These are phyloP conservation scores for Micractinium conductrix DNA, from an alignment of 139 green algal species.

Conservation along the genomic window DNA sequence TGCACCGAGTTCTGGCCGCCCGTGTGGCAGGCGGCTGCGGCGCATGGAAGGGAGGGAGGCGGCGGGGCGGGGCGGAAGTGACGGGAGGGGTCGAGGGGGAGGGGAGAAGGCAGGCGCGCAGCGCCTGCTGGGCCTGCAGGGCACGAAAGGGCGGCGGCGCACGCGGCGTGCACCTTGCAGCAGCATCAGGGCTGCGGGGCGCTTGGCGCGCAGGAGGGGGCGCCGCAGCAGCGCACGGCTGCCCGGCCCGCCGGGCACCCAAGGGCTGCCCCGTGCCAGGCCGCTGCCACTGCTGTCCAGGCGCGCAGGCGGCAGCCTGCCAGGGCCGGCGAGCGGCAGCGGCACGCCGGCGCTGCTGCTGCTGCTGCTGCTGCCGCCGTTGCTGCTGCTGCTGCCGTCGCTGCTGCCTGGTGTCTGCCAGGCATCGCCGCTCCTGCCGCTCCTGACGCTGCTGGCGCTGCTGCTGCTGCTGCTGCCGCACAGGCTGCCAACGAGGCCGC, in stretches of 20 bases:
- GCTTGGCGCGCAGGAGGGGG: not conserved
- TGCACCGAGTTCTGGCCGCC: conserved; percentile 72
- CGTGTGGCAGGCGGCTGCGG: conserved; percentile 75
- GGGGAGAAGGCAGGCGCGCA: not conserved
- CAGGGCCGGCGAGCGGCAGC: not conserved
- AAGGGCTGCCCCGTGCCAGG: too few relatives aligned
- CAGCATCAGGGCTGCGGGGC: not conserved
- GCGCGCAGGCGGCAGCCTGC: not conserved
- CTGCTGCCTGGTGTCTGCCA: not conserved
- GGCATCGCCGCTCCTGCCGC: not conserved
- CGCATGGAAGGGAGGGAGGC: not conserved
- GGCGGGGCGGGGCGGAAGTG: not conserved
- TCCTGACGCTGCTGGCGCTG: not conserved
- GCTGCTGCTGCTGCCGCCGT: not conserved
- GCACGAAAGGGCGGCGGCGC: too few relatives aligned
- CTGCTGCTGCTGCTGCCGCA: not conserved
- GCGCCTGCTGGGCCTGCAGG: not conserved
- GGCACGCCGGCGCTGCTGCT: not conserved
- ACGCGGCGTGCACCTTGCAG: not conserved
- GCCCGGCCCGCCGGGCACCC: not conserved
- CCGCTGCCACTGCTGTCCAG: too few relatives aligned
- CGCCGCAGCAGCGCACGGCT: not conserved
- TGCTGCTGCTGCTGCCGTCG: not conserved
- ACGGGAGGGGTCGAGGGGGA: not conserved
- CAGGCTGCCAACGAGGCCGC: not conserved